Evolutionary conservation across 2,329 filamentous ascomycete species (phyloP).

Genomic region (Orbilia quercus): DNA sequence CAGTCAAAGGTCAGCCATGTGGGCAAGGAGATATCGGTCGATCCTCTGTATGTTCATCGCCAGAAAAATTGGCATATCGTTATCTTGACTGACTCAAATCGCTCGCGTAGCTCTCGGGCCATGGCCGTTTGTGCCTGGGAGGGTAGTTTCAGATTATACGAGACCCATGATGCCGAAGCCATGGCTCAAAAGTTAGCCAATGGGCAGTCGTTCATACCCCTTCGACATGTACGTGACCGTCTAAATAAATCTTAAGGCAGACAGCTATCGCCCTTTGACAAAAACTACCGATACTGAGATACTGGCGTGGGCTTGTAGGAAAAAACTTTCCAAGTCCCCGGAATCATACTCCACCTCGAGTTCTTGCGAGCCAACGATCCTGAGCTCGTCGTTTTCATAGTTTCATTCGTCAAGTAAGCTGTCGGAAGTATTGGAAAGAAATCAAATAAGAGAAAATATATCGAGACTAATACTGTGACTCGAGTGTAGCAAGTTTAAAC

Average conservation of each 20-base stretch:
- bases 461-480: slow-evolving; percentile 6
- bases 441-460: background rate
- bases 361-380: slow-evolving; percentile 42
- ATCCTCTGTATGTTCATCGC: slow-evolving; percentile 73
- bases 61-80: background rate
- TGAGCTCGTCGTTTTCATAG: slow-evolving; percentile 38
- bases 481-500: slow-evolving; percentile 62
- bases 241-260: background rate
- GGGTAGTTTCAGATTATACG: slow-evolving; percentile 59
- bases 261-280: background rate
- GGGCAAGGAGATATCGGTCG: slow-evolving; percentile 77
- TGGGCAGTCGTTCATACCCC: slow-evolving; percentile 62
- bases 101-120: slow-evolving; percentile 59
- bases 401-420: slow-evolving; percentile 46
- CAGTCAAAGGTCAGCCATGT: slow-evolving; percentile 68
- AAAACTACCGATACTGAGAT: slow-evolving; percentile 10
- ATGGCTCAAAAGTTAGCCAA: slow-evolving; percentile 42
- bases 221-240: slow-evolving; percentile 43
- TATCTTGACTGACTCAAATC: background rate
- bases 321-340: slow-evolving; percentile 52
- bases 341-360: slow-evolving; percentile 40
- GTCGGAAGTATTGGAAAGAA: background rate
- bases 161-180: slow-evolving; percentile 42
- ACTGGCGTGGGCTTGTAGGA: slow-evolving; percentile 26
- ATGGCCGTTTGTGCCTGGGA: slow-evolving; percentile 60